Percentiles rank a stretch among this genome's conserved stretches.
These are phyloP conservation scores for Candida chilensis DNA, from an alignment of 805 yeast genomes.

Conservation along the genomic window DNA sequence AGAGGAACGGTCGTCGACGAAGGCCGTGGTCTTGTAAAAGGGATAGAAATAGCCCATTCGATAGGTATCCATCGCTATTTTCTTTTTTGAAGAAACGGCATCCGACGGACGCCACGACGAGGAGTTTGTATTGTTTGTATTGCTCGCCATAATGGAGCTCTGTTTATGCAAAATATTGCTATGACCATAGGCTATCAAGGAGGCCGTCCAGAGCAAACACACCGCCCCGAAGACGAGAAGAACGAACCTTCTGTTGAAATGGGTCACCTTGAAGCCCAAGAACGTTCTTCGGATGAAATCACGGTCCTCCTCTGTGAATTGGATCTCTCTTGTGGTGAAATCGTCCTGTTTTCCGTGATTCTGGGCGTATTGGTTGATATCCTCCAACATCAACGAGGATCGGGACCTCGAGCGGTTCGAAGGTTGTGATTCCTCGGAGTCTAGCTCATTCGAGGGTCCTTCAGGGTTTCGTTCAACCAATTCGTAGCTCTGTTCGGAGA, in stretches of 20 bases:
- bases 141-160: too few relatives aligned
- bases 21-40: conserved; percentile 10
- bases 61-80: conserved; percentile 13
- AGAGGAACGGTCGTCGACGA: conserved; percentile 12
- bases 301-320: conserved; percentile 7
- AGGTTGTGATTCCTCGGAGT: conserved; percentile 1
- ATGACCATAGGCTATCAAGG: too few relatives aligned
- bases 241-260: conserved; percentile 2
- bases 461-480: conserved; percentile 8
- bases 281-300: conserved; percentile 3
- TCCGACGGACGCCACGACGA: too few relatives aligned
- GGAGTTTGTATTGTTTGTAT: too few relatives aligned
- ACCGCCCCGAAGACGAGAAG: conserved; percentile 3
- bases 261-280: conserved; percentile 1
- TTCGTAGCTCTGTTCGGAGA: conserved; percentile 10
- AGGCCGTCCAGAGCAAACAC: too few relatives aligned
- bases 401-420: conserved; percentile 3
- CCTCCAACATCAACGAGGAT: conserved; percentile 18
- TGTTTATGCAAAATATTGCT: too few relatives aligned
- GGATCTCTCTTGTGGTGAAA: conserved; percentile 13
- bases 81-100: too few relatives aligned
- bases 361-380: conserved; percentile 12
- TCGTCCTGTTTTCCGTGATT: conserved; percentile 6
- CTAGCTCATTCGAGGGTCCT: conserved; percentile 1
- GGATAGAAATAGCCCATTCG: conserved; percentile 17